Conservation (phyloP, 768 basidiomycete genomes). For the Pisolithus microcarpus region DNA sequence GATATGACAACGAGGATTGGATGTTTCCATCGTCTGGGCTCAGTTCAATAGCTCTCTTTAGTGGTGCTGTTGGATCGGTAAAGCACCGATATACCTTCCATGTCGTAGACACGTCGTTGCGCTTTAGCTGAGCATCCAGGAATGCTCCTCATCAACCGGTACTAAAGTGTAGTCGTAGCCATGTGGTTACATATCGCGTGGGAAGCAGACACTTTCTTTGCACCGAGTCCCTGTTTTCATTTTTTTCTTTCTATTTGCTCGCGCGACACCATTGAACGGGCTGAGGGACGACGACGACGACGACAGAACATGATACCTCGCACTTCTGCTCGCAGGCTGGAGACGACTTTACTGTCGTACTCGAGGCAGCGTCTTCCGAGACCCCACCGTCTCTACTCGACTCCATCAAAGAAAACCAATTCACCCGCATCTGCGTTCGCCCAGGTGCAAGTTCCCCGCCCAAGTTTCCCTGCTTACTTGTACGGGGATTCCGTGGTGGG, state of each 20-base stretch:
- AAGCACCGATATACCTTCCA: no score
- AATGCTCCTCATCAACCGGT: no score
- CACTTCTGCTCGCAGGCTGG: slow-evolving; percentile 18
- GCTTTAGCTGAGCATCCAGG: no score
- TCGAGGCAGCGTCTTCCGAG: slow-evolving; percentile 61
- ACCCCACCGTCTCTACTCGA: slow-evolving; percentile 63
- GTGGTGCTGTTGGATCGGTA: no score
- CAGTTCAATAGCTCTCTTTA: no score
- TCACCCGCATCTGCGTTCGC: slow-evolving; percentile 47
- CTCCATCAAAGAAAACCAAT: slow-evolving; percentile 48
- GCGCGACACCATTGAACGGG: neutral
- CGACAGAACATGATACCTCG: slow-evolving; percentile 24
- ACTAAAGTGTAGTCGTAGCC: no score
- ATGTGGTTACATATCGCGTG: neutral
- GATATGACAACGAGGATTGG: no score
- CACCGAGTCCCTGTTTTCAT: neutral
- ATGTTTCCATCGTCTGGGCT: no score
- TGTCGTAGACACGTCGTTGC: no score
- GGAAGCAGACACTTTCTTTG: neutral
- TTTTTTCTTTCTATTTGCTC: neutral
- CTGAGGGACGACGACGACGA: slow-evolving; percentile 3
- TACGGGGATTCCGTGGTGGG: slow-evolving; percentile 16
- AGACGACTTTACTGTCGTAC: slow-evolving; percentile 47
- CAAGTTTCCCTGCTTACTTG: slow-evolving; percentile 36
- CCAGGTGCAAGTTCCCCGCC: slow-evolving; percentile 28